Conservation (phyloP, 768 basidiomycete genomes). For the Mycena leptocephala region DNA sequence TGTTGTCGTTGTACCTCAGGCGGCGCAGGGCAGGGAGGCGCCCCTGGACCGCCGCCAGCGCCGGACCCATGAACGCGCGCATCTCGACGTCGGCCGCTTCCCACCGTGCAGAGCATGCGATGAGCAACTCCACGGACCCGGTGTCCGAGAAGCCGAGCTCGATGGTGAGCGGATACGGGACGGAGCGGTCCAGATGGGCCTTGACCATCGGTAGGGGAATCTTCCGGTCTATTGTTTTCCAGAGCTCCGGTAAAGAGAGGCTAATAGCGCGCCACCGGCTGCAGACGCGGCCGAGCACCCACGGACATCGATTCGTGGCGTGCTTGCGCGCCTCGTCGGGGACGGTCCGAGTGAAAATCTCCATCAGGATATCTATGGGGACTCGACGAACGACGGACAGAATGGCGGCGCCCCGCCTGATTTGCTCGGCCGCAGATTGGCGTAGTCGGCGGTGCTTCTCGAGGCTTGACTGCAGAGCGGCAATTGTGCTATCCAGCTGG, state of each 20-base stretch:
- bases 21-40: not conserved
- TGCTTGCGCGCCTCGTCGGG: conserved; percentile 7
- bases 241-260: not conserved
- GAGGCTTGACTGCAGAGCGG: not conserved
- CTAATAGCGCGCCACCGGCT: conserved; percentile 11
- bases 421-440: not conserved
- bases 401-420: not conserved
- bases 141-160: conserved; percentile 15
- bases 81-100: conserved; percentile 12
- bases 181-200: conserved; percentile 7
- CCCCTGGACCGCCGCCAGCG: not conserved
- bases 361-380: not conserved
- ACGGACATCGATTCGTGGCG: conserved; percentile 2
- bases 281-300: conserved; percentile 18
- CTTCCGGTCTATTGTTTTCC: not conserved
- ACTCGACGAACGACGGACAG: conserved; percentile 4
- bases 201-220: conserved; percentile 1
- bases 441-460: not conserved
- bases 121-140: not conserved
- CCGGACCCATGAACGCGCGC: conserved; percentile 3
- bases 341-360: conserved; percentile 12
- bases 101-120: conserved; percentile 1
- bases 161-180: conserved; percentile 14
- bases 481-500: not conserved
- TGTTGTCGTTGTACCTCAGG: conserved; percentile 14